Conservation (phyloP, 768 basidiomycete species). For the Collybia nuda region DNA sequence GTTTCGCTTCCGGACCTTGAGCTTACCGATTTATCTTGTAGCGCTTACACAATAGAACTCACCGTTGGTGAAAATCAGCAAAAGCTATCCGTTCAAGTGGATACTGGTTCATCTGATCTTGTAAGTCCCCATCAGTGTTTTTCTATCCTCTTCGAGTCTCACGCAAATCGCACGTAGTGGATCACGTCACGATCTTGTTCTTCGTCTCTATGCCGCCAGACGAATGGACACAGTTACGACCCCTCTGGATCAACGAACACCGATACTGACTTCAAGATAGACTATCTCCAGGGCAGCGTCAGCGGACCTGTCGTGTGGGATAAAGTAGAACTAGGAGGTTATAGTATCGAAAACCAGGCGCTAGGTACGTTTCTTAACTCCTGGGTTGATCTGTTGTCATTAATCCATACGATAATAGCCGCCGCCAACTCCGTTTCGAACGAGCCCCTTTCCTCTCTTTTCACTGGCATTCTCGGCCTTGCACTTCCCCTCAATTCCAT, state of each 20-base stretch:
- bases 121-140: constrained; percentile 40
- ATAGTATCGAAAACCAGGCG: constrained; percentile 64
- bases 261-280: constrained; percentile 43
- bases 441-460: constrained; percentile 59
- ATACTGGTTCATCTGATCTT: constrained; percentile 82
- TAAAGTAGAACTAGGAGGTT: constrained; percentile 58
- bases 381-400: constrained; percentile 1
- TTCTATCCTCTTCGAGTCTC: background rate
- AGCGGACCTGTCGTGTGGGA: constrained; percentile 74
- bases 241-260: constrained; percentile 40
- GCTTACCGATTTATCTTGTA: constrained; percentile 20
- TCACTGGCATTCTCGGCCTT: constrained; percentile 72
- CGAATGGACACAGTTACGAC: constrained; percentile 53
- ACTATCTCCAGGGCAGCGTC: constrained; percentile 60
- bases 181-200: constrained; percentile 67
- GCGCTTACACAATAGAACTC: constrained; percentile 66
- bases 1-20: no score
- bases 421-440: constrained; percentile 52
- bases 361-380: constrained; percentile 58
- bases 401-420: constrained; percentile 33
- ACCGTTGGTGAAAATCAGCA: constrained; percentile 49
- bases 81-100: constrained; percentile 66
- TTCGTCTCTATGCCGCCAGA: constrained; percentile 47
- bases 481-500: constrained; percentile 73
- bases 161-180: constrained; percentile 52